Base-by-base conservation (phyloP, 2,329 filamentous ascomycete species). In the Camillea tinctor region DNA sequence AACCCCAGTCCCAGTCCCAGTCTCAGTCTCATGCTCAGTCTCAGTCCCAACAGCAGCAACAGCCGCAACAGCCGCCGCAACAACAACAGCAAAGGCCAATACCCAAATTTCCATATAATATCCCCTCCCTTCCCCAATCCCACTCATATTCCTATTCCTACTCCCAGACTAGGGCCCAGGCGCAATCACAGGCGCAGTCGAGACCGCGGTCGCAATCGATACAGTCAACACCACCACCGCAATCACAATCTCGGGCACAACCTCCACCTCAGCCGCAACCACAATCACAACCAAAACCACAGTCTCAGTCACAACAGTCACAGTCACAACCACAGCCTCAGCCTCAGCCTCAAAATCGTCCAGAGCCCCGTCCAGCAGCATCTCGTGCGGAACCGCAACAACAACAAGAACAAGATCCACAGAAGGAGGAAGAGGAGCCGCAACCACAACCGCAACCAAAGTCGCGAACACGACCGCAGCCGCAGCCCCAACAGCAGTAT, bases 231-330 rank as follows among this genome's bases (percentile, higher is more conserved):
- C 23, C 49, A 15, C 24, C 6, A n/a, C 17, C 36, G 6, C 56
- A 30, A 40, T 21, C 58, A 4, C 58, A 63, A 13, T 11, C 66
- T 50, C 36, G 62, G 52, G 30, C 59, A 54, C 58, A 58, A 20
- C 50, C 63, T 17, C 58, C 57, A 50, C 51, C 59, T n/a, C 59
- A 61, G 50, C 53, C 63, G 53, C 60, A 59, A 30, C 23, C 49
- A 15, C 24, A 17, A n/a, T n/a, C 36, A 44, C 56, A 24, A 49
- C 23, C 59, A 7, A 55, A 64, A 9, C 9, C 61, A 19, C 59
- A 60, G 51, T 11, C 58, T 2, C 58, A 64, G 49, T 11, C 4
- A 17, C 17, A 60, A 9, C 62, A 63, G 13, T 17, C 62, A 1
- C 57, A 62, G 13, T 17, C 57, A 3, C 55, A 58, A 26, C 30